Percentiles rank a stretch among this genome's conserved stretches.
phyloP scores from a whole-genome alignment of 2,329 filamentous ascomycete genomes.

The Paraphaeosphaeria minitans region DNA sequence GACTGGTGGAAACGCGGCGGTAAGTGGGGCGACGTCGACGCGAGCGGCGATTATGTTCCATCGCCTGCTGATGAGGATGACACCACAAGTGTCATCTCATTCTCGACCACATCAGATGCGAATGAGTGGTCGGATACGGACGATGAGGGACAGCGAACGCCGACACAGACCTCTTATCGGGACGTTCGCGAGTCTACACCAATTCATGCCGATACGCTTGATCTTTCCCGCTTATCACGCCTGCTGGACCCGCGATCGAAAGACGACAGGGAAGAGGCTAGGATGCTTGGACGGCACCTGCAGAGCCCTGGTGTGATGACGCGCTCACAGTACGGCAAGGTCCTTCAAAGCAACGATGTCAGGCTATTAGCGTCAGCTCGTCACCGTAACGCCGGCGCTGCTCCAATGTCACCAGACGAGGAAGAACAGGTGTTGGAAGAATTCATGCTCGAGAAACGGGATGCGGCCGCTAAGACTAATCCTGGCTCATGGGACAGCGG shows the following conservation, averaged over 20 bases:
- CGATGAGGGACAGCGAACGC: slow-evolving; percentile 67
- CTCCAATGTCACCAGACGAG: slow-evolving; percentile 51
- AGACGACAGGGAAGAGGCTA: slow-evolving; percentile 81
- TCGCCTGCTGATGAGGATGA: slow-evolving; percentile 66
- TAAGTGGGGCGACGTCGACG: slow-evolving; percentile 82
- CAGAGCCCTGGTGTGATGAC: slow-evolving; percentile 75
- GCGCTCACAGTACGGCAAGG: slow-evolving; percentile 73
- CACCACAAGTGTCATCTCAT: slow-evolving; percentile 79
- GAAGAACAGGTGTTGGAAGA: slow-evolving; percentile 64
- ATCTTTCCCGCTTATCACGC: slow-evolving; percentile 71
- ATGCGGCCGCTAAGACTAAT: slow-evolving; percentile 49
- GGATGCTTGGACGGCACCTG: slow-evolving; percentile 79
- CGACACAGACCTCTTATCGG: slow-evolving; percentile 69
- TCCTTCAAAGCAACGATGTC: slow-evolving; percentile 71
- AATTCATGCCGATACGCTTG: slow-evolving; percentile 54
- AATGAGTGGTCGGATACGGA: slow-evolving; percentile 47
- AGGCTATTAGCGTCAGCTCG: slow-evolving; percentile 63
- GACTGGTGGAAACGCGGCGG: slow-evolving; percentile 82
- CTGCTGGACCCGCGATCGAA: slow-evolving; percentile 79
- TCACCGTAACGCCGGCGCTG: slow-evolving; percentile 24
- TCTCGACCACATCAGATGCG: slow-evolving; percentile 57
- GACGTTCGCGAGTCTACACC: slow-evolving; percentile 60
- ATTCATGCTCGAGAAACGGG: slow-evolving; percentile 61
- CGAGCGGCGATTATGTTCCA: slow-evolving; percentile 77
- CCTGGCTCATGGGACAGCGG: slow-evolving; percentile 66